Base-by-base conservation (phyloP, 768 basidiomycete species). In the Phlebiopsis gigantea region DNA sequence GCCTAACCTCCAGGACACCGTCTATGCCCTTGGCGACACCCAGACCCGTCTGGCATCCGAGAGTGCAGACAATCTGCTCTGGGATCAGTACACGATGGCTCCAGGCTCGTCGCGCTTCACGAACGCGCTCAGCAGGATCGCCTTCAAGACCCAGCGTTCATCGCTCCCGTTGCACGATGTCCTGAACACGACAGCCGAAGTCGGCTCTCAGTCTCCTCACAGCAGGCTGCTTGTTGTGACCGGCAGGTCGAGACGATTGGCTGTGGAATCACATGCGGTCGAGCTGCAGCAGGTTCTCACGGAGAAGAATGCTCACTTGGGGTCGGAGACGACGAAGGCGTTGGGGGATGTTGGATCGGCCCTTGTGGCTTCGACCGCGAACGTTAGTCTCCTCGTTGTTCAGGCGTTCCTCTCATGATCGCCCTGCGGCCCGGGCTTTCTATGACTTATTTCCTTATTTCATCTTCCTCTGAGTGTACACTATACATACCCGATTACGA, bases 271-370 rank as follows among this genome's bases (percentile, higher is more conserved):
- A 6, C 81, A 90, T 57, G 65, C 70, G 9, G 67, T 62, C 0
- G 94, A 97, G 72, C 66, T 93, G 61, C 72, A 71, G 34, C 62
- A 71, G 56, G 17, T 30, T 2, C 65, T 89, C 25, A 67, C 77
- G 4, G 77, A 77, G 63, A 65, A 68, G 17, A 74, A 72, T 17
- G 63, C 73, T 0, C 61, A 74, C 51, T 67, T 85, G 42, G 77
- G 79, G 22, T 74, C 80, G 4, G 83, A 85, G 53, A 73, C 90
- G 25, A 69, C 82, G 8, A 87, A 86, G 73, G 88, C 88, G 0
- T 66, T 92, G 1, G 92, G 92, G 0, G 87, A 90, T 66, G 81
- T 87, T 1, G 88, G 84, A 25, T 82, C 86, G 8, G 85, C 82
- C 15, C 66, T 92, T 55, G 81, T 90, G 0, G 78, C 79, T 2